Evolutionary conservation across 495 filamentous ascomycete species (phyloP), one percentile per base, ranked within the genome.

Genomic region (Chlorociboria aeruginascens): DNA sequence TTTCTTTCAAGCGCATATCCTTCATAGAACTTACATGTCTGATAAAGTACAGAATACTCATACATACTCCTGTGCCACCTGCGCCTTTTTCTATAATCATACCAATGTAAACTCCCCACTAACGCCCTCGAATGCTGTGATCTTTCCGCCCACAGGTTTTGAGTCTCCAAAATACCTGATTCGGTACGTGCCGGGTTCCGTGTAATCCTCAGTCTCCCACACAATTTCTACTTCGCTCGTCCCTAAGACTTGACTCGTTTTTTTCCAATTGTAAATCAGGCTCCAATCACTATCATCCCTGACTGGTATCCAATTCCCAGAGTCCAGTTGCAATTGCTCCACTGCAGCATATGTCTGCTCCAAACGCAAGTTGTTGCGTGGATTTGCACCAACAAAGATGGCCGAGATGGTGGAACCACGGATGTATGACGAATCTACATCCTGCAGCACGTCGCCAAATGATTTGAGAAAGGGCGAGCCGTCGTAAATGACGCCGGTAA

Each of bases 341-440:
- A 96, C 80, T 1, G 82, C 79, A 7, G 82, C 86, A 58, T 80
- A 95, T 7, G 83, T 95, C 8, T 72, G 76, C 56, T 85, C 89
- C 10, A 85, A 74, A 16, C 77, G 76, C 30, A 96, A 73, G 49
- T 93, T 80, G 55, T 98, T 96, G 32, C 90, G 71, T 14, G 90
- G 90, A 52, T 95, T 96, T 3, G 89, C 88, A 35, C 85, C 92
- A 11, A 92, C 77, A 63, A 98, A 96, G 0, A 65, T 78, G 0
- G 68, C 83, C 7, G 61, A 75, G 44, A 88, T 77, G 17, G 56
- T 59, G 28, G 74, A 69, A 8, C 84, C 82, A 8, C 65, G 67
- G 3, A 59, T 47, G 49, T 86, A 92, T 1, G 64, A 58, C 31
- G 53, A 48, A 6, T 65, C 58, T 4, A 77, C 76, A 46, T 88